Evolutionary conservation across 2,329 filamentous ascomycete genomes (phyloP).

Genomic region (Pseudopyrenochaeta lycopersici): DNA sequence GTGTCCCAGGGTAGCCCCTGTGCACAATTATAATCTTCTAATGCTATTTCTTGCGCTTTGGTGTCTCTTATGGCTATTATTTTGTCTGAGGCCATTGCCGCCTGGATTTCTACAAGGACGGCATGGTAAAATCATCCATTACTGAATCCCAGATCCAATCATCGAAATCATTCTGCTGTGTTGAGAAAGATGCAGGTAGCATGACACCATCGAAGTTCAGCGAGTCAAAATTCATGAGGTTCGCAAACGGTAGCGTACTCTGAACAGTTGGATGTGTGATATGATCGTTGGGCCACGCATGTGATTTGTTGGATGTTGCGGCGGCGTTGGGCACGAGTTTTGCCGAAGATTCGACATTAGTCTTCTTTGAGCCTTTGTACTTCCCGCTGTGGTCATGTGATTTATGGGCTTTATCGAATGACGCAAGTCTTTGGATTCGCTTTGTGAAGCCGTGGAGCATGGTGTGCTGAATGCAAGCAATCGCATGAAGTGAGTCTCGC

Average conservation of each 20-base stretch:
- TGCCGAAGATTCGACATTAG: neutral
- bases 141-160: slow-evolving; percentile 32
- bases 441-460: slow-evolving; percentile 26
- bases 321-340: neutral
- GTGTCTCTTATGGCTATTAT: no score
- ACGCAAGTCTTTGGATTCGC: slow-evolving; percentile 17
- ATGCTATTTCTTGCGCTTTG: no score
- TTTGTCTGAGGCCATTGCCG: no score
- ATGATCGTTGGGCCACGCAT: neutral
- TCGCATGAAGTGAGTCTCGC: slow-evolving; percentile 19
- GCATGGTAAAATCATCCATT: slow-evolving; percentile 32
- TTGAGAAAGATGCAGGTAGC: slow-evolving; percentile 2
- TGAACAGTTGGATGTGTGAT: neutral
- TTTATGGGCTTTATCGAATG: neutral
- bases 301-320: neutral
- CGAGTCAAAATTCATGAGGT: slow-evolving; percentile 21
- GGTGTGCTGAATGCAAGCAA: slow-evolving; percentile 22
- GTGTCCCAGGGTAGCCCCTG: no score
- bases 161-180: slow-evolving; percentile 9
- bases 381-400: neutral
- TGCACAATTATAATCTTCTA: no score
- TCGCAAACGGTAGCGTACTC: slow-evolving; percentile 13
- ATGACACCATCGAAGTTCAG: slow-evolving; percentile 28
- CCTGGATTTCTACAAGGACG: neutral
- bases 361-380: neutral